phyloP scores from a whole-genome alignment of 139 green algal species.

The Volvox reticuliferus region DNA sequence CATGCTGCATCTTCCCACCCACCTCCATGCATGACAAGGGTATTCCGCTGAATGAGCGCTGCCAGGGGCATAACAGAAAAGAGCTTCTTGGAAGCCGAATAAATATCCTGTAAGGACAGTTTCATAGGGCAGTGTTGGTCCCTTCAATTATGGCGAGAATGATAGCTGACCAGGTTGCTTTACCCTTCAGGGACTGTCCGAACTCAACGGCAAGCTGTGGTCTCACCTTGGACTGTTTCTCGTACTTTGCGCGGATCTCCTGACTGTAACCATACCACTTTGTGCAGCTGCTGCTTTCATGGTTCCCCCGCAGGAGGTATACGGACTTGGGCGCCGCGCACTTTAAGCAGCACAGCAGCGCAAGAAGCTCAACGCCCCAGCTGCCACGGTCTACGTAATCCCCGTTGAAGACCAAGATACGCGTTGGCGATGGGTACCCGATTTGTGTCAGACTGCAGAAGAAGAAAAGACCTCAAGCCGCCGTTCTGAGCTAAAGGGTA shows the following conservation, averaged over 20 bases:
- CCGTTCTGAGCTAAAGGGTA: neutral
- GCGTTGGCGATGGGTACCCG: conserved; percentile 50
- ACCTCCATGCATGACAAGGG: conserved; percentile 91
- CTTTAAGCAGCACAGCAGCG: conserved; percentile 85
- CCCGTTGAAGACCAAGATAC: conserved; percentile 77
- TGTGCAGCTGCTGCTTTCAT: conserved; percentile 92
- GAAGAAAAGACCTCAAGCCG: neutral
- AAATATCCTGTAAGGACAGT: conserved; percentile 25
- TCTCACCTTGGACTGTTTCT: conserved; percentile 34
- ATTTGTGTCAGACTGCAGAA: conserved; percentile 43
- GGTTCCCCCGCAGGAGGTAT: conserved; percentile 93
- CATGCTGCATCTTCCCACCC: neutral
- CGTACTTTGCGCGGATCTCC: conserved; percentile 61
- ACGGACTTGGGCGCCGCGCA: conserved; percentile 85
- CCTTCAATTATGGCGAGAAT: no score
- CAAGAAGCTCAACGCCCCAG: conserved; percentile 94
- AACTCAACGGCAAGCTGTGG: no score
- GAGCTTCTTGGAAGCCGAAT: conserved; percentile 68
- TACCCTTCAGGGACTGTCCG: no score
- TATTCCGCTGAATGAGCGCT: conserved; percentile 72
- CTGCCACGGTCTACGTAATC: conserved; percentile 85
- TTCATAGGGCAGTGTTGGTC: no score
- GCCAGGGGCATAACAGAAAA: conserved; percentile 86
- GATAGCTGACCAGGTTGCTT: no score
- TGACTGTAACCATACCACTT: conserved; percentile 85